Evolutionary conservation across 2,329 filamentous ascomycete genomes (phyloP).

Genomic region (Anisogramma anomala): DNA sequence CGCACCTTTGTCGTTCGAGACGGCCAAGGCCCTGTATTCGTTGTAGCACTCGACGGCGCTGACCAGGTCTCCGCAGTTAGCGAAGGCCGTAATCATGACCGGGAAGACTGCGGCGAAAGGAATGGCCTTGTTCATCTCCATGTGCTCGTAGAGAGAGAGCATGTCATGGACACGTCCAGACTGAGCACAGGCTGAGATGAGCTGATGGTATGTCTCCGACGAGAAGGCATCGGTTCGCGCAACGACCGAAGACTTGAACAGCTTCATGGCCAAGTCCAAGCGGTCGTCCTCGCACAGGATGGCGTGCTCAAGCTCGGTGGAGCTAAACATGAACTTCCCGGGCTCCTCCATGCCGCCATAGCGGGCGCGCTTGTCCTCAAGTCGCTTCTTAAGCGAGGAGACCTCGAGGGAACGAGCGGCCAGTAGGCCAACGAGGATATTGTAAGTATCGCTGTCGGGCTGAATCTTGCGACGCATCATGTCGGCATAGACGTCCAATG

Average conservation of each 20-base stretch:
- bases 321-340: conserved; percentile 79
- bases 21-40: conserved; percentile 81
- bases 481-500: conserved; percentile 87
- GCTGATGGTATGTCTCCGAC: conserved; percentile 68
- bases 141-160: conserved; percentile 81
- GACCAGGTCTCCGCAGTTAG: conserved; percentile 64
- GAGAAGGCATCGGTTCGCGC: conserved; percentile 57
- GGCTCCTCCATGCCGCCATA: conserved; percentile 77
- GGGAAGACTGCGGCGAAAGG: conserved; percentile 78
- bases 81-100: conserved; percentile 91
- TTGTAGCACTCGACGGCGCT: conserved; percentile 93
- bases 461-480: conserved; percentile 80
- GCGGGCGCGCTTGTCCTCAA: conserved; percentile 73
- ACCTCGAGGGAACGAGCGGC: conserved; percentile 73
- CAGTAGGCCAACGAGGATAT: conserved; percentile 73
- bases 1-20: conserved; percentile 67
- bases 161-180: conserved; percentile 75
- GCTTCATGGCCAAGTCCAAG: conserved; percentile 69
- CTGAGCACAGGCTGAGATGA: conserved; percentile 80
- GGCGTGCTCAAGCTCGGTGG: conserved; percentile 75
- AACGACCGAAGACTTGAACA: conserved; percentile 67
- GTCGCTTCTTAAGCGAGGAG: conserved; percentile 54
- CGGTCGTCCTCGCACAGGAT: conserved; percentile 82
- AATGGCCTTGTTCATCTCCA: conserved; percentile 65
- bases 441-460: conserved; percentile 77